Evolutionary conservation across 495 filamentous ascomycete genomes (phyloP).

Genomic region (Haplographium delicatum): DNA sequence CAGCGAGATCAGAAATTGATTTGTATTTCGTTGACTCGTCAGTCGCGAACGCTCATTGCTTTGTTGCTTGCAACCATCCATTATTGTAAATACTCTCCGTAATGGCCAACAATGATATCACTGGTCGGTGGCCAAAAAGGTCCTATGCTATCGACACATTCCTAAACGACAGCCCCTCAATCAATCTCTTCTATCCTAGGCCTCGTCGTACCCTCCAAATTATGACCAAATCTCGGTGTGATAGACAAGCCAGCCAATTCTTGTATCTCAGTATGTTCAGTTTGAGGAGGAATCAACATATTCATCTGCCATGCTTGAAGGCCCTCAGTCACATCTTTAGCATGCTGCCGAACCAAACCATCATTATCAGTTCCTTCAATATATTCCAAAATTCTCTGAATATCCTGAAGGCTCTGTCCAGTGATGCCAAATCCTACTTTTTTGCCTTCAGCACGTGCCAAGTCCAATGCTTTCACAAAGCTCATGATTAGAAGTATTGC

Average conservation of each 20-base stretch:
- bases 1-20: too few species aligned
- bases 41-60: too few species aligned
- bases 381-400: constrained; percentile 59
- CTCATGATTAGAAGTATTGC: constrained; percentile 64
- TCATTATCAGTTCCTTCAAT: constrained; percentile 66
- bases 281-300: constrained; percentile 29
- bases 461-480: constrained; percentile 60
- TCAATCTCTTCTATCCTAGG: constrained; percentile 25
- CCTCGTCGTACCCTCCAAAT: not conserved
- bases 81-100: too few species aligned
- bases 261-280: constrained; percentile 25
- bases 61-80: too few species aligned
- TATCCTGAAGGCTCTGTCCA: constrained; percentile 52
- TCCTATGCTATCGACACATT: not conserved
- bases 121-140: too few species aligned
- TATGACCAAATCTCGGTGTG: constrained; percentile 10
- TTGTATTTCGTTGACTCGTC: too few species aligned
- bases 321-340: constrained; percentile 63
- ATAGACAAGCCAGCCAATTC: constrained; percentile 42
- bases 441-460: constrained; percentile 44
- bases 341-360: constrained; percentile 66
- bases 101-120: too few species aligned
- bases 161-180: not conserved
- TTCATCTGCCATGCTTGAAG: constrained; percentile 65
- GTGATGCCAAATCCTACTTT: constrained; percentile 59